Evolutionary conservation across 345 rosid species (phyloP).

Genomic region (Sonneratia caseolaris): DNA sequence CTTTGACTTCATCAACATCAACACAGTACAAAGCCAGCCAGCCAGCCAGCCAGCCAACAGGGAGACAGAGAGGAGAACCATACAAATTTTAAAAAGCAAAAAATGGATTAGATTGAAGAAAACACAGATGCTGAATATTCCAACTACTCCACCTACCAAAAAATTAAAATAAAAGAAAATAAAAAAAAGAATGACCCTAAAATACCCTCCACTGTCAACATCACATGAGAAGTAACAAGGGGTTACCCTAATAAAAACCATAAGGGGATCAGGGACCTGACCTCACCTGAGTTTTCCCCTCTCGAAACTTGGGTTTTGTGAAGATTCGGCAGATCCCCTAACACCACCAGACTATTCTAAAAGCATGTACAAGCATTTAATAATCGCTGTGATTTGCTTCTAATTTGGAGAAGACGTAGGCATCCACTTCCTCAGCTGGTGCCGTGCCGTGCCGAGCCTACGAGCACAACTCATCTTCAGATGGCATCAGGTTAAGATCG

Average conservation of each 20-base stretch:
- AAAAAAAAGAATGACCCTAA: conserved; percentile 1
- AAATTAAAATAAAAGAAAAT: no score
- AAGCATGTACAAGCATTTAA: conserved; percentile 1
- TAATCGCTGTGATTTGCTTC: not conserved
- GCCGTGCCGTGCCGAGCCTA: conserved; percentile 21
- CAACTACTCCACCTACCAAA: conserved; percentile 4
- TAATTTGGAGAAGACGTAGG: not conserved
- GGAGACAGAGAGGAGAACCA: not conserved
- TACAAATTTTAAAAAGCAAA: not conserved
- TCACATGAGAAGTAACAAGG: conserved; percentile 6
- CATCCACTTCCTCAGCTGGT: conserved; percentile 19
- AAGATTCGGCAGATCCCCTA: not conserved
- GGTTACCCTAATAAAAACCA: conserved; percentile 7
- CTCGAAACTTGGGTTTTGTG: not conserved
- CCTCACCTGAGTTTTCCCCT: not conserved
- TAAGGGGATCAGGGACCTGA: not conserved
- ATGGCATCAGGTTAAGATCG: conserved; percentile 62
- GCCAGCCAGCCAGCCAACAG: not conserved
- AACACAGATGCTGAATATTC: not conserved
- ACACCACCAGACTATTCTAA: not conserved
- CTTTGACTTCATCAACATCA: not conserved
- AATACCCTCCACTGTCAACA: not conserved
- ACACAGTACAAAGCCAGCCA: not conserved
- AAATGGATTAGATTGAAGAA: not conserved
- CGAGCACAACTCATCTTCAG: conserved; percentile 7